Base-by-base conservation (phyloP, 306 rosid species). In the Inga leiocalycina region DNA sequence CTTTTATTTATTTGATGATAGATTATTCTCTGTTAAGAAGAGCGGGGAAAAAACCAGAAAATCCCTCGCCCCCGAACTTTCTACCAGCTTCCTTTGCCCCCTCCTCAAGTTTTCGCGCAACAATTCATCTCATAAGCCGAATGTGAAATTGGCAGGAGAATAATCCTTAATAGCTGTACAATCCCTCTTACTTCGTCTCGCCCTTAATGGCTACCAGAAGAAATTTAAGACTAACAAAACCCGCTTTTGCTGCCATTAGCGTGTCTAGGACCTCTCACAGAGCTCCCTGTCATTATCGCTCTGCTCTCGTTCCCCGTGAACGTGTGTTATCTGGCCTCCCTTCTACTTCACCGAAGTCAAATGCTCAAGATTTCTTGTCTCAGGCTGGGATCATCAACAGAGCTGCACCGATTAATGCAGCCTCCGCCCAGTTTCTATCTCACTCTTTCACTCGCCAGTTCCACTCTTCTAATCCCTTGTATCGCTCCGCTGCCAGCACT, bases 131-230 rank as follows among this genome's bases (percentile, higher is more conserved):
- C 17, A 71, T 8, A 71, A 77, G 1, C 22, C n/a, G 20, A 30
- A 7, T 0, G 71, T 12, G 41, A 41, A 46, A 49, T 14, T 35
- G 22, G 30, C 4, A 57, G 20, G n/a, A 20, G 45, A 70, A 48
- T 35, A 64, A 8, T 19, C 52, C 3, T 16, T 5, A 12, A 11
- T 41, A 6, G 3, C 6, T 52, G 5, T 49, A 14, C 56, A 1
- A 49, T 49, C 19, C 19, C 19, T 1, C 56, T 46, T 1, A 0
- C 19, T 15, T 49, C 56, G 0, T n/a, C 67, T 44, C 30, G 34
- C 64, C 41, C 69, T 79, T 51, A 34, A 96, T 96, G 97, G 94
- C 92, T 20, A 86, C 88, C 74, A 85, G 97, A 89, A 89, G 86
- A 86, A 89, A 89, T 35, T 76, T 95, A 12, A 85, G 66, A 72